Evolutionary conservation across 1,284 basidiomycete species (phyloP).

Genomic region (Neonothopanus nambi): DNA sequence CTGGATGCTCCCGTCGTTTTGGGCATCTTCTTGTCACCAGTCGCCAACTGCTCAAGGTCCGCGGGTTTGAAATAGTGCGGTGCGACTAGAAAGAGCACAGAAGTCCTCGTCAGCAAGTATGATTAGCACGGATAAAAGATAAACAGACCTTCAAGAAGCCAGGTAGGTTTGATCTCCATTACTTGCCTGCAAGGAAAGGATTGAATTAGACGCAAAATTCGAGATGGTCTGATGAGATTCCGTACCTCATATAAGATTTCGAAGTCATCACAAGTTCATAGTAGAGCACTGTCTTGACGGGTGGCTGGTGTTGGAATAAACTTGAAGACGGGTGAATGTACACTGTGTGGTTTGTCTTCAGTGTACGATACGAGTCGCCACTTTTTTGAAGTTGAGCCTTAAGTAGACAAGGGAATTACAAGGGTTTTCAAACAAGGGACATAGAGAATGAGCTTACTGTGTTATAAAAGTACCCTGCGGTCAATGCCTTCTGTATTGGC

Average conservation of each 20-base stretch:
- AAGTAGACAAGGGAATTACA: neutral
- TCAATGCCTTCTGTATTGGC: constrained; percentile 92
- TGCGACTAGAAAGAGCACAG: constrained; percentile 61
- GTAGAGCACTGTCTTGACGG: constrained; percentile 87
- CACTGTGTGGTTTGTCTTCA: constrained; percentile 95
- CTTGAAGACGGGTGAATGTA: constrained; percentile 96
- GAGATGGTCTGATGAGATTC: constrained; percentile 10
- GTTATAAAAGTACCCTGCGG: constrained; percentile 96
- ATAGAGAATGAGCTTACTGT: constrained; percentile 53
- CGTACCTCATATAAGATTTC: constrained; percentile 79
- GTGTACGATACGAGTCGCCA: constrained; percentile 89
- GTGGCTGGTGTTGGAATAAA: constrained; percentile 94
- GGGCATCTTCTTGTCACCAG: constrained; percentile 90
- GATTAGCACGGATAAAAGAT: constrained; percentile 1
- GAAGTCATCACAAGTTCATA: constrained; percentile 93
- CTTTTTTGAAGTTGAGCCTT: constrained; percentile 88
- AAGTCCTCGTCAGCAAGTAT: constrained; percentile 6
- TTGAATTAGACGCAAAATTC: neutral
- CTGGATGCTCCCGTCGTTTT: constrained; percentile 50
- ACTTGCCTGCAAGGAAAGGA: constrained; percentile 66
- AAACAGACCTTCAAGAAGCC: constrained; percentile 85
- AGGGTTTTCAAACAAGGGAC: neutral
- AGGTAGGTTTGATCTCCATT: constrained; percentile 95
- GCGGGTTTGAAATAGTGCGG: constrained; percentile 92
- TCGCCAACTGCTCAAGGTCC: constrained; percentile 82